A percentile compares a stretch with the other conserved stretches of the same genome.
phyloP scores from a whole-genome alignment of 169 alveolate genomes.

The Plasmodium sp. region DNA sequence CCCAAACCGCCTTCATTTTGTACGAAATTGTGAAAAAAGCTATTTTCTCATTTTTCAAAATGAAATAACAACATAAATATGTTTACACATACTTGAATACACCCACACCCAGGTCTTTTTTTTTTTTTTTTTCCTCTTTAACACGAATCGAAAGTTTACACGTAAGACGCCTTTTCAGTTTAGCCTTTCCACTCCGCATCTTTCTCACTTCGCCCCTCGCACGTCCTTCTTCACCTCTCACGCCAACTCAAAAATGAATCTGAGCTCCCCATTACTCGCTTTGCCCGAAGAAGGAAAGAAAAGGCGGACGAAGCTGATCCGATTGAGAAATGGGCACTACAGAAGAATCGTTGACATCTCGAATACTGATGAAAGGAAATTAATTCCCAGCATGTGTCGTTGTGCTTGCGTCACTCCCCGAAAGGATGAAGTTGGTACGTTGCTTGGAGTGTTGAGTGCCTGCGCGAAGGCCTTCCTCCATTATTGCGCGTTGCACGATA shows the following conservation, averaged over 20 bases:
- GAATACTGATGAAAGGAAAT: slow-evolving; percentile 1
- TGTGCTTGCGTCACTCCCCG: slow-evolving; percentile 3
- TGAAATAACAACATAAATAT: background rate
- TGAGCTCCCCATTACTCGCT: background rate
- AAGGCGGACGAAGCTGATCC: slow-evolving; percentile 17
- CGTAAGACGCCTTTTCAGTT: background rate
- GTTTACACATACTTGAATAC: background rate
- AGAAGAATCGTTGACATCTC: slow-evolving; percentile 48
- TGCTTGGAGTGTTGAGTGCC: background rate
- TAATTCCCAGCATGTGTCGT: background rate
- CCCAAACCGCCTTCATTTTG: background rate
- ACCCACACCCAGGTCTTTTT: background rate
- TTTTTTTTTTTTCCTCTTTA: background rate
- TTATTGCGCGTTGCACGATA: background rate
- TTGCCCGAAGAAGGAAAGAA: background rate
- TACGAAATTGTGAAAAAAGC: background rate
- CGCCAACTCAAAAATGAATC: background rate
- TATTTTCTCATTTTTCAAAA: background rate
- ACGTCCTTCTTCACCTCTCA: background rate
- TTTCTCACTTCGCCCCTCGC: background rate
- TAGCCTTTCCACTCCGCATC: background rate
- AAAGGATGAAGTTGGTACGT: background rate
- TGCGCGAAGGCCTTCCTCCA: background rate
- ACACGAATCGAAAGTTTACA: background rate
- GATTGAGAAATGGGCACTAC: slow-evolving; percentile 55